Conservation (phyloP, 2,329 filamentous ascomycete genomes). For the Nigrograna mackinnonii region DNA sequence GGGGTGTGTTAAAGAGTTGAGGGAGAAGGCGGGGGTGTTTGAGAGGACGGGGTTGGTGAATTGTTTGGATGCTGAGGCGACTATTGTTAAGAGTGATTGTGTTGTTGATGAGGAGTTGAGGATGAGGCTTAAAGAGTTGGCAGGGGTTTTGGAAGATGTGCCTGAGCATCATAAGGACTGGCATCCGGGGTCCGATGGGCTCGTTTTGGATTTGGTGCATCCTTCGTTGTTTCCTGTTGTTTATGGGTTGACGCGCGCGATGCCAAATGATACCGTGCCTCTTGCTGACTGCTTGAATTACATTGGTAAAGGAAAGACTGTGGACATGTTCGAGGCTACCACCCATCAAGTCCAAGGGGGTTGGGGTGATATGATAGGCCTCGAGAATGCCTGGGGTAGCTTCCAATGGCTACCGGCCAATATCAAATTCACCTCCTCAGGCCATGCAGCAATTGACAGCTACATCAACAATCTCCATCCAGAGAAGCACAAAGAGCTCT, state of each 20-base stretch:
- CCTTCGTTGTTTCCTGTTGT: conserved; percentile 66
- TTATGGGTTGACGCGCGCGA: conserved; percentile 53
- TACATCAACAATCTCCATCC: conserved; percentile 62
- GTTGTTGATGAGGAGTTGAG: conserved; percentile 44
- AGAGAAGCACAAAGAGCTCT: conserved; percentile 18
- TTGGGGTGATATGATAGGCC: conserved; percentile 11
- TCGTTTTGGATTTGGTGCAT: conserved; percentile 66
- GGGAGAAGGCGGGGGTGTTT: conserved; percentile 54
- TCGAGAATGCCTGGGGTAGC: conserved; percentile 16
- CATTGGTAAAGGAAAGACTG: not conserved
- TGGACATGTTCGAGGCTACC: conserved; percentile 1
- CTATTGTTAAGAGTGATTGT: conserved; percentile 59
- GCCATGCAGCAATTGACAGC: conserved; percentile 45
- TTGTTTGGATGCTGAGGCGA: conserved; percentile 49
- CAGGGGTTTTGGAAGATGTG: conserved; percentile 55
- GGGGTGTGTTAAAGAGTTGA: conserved; percentile 46
- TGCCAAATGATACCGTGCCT: conserved; percentile 34
- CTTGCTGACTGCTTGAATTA: conserved; percentile 22
- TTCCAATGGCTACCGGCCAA: conserved; percentile 58
- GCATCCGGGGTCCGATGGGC: conserved; percentile 61
- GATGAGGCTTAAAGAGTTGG: conserved; percentile 47
- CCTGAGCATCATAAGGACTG: conserved; percentile 49
- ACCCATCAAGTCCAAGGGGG: no score
- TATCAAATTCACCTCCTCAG: conserved; percentile 45
- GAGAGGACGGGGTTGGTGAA: conserved; percentile 45